A percentile compares a stretch with the other conserved stretches of the same genome.
Conservation (phyloP, 345 rosid genomes). For the Isatis tinctoria region DNA sequence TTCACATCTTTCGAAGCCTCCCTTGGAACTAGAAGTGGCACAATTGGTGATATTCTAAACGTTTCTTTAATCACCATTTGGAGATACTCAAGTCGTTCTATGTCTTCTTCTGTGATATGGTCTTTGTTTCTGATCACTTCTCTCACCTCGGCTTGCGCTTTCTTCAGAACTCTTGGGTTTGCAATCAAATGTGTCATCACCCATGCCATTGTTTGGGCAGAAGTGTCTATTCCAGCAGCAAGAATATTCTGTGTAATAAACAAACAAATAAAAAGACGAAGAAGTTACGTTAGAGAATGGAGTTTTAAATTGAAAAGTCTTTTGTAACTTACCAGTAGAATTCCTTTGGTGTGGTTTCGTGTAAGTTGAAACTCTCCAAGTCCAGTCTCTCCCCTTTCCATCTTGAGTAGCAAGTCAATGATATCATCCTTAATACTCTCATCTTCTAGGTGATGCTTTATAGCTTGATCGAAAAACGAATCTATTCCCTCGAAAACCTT, state of each 20-base stretch:
- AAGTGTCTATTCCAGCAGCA: conserved; percentile 22
- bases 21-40: conserved; percentile 19
- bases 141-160: conserved; percentile 22
- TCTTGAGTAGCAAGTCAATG: conserved; percentile 37
- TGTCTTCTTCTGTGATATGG: conserved; percentile 10
- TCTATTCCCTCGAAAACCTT: conserved; percentile 26
- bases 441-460: conserved; percentile 39
- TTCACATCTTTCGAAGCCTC: conserved; percentile 16
- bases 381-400: conserved; percentile 28
- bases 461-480: conserved; percentile 33
- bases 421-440: conserved; percentile 32
- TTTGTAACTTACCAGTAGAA: conserved; percentile 30
- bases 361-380: conserved; percentile 19
- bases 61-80: conserved; percentile 10
- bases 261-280: neutral
- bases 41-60: neutral
- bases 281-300: neutral
- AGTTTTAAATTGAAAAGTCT: neutral
- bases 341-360: conserved; percentile 40
- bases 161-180: conserved; percentile 29
- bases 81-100: conserved; percentile 2
- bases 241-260: conserved; percentile 10
- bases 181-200: conserved; percentile 14
- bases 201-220: conserved; percentile 28
- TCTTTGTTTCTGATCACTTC: conserved; percentile 18